Percentiles rank a stretch among this genome's conserved stretches.
phyloP scores from a whole-genome alignment of 2,329 filamentous ascomycete species.

The Diaporthe batatas region DNA sequence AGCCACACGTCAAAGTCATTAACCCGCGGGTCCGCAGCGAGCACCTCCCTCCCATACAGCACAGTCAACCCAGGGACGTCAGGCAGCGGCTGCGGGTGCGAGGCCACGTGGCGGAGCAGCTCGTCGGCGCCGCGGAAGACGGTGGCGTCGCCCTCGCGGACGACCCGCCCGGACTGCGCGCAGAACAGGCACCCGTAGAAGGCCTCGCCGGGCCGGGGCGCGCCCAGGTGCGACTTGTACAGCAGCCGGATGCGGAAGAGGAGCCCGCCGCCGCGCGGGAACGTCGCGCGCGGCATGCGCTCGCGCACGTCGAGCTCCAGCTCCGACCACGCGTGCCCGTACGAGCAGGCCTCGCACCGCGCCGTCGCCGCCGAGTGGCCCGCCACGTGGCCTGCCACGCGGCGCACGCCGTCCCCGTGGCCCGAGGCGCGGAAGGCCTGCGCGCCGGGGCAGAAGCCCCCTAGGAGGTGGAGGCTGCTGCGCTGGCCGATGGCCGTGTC shows the following conservation, averaged over 20 bases:
- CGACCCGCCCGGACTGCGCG: constrained; percentile 50
- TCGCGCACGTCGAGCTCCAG: constrained; percentile 40
- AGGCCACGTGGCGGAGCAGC: constrained; percentile 55
- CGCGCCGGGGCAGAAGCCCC: constrained; percentile 57
- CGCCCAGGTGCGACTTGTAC: constrained; percentile 58
- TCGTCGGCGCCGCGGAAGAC: constrained; percentile 55
- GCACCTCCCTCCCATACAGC: constrained; percentile 50
- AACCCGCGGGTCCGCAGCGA: constrained; percentile 27
- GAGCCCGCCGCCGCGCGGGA: constrained; percentile 46
- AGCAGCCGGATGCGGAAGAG: constrained; percentile 57
- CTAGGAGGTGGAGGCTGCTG: constrained; percentile 53
- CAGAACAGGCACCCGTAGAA: constrained; percentile 58
- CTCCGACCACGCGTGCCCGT: constrained; percentile 40
- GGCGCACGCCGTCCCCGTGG: constrained; percentile 54
- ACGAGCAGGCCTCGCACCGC: constrained; percentile 42
- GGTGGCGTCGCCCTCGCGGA: constrained; percentile 57
- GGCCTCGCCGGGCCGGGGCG: constrained; percentile 49
- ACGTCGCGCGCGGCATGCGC: constrained; percentile 31
- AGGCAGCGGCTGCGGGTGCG: constrained; percentile 57
- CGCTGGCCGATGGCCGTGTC: constrained; percentile 52
- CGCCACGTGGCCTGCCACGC: constrained; percentile 47
- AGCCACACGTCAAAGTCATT: constrained; percentile 49
- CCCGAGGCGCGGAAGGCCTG: constrained; percentile 52
- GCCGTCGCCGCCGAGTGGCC: constrained; percentile 13
- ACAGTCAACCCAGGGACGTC: constrained; percentile 54